Conservation (phyloP, 768 basidiomycete species). For the Suillus occidentalis region DNA sequence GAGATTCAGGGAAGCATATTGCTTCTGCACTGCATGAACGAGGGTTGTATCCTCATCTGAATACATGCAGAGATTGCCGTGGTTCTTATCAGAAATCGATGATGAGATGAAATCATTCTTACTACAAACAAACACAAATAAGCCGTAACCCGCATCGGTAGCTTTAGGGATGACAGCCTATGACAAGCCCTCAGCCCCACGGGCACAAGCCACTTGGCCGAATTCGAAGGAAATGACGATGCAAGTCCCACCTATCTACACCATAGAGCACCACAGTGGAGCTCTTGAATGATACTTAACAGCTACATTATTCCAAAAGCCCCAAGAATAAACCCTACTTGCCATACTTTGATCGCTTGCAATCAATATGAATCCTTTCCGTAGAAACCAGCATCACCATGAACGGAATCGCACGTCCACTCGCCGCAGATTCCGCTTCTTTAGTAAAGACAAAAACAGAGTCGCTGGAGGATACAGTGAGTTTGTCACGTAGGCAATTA, state of each 20-base stretch:
- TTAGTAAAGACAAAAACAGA: slow-evolving; percentile 38
- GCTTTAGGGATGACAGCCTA: background rate
- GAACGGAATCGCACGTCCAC: background rate
- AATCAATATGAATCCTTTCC: slow-evolving; percentile 8
- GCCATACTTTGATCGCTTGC: background rate
- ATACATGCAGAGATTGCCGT: slow-evolving; percentile 9
- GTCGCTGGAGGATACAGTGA: slow-evolving; percentile 51
- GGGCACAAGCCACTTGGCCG: too few relatives aligned
- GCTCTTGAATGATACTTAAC: background rate
- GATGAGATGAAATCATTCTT: slow-evolving; percentile 6
- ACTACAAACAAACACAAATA: slow-evolving; percentile 15
- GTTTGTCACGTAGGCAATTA: slow-evolving; percentile 16
- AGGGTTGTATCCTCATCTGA: slow-evolving; percentile 20
- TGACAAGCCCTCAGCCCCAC: background rate
- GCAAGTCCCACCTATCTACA: background rate
- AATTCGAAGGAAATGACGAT: background rate
- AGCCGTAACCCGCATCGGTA: background rate
- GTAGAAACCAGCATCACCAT: background rate
- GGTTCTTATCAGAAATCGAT: background rate
- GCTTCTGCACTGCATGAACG: slow-evolving; percentile 39
- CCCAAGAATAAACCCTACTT: background rate
- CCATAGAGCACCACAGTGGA: background rate
- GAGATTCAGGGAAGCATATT: slow-evolving; percentile 48
- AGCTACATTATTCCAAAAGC: background rate
- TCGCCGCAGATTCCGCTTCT: slow-evolving; percentile 15